Evolutionary conservation across 2,329 filamentous ascomycete species (phyloP), one percentile per base, ranked within the genome.

Genomic region (Exserohilum turcica): DNA sequence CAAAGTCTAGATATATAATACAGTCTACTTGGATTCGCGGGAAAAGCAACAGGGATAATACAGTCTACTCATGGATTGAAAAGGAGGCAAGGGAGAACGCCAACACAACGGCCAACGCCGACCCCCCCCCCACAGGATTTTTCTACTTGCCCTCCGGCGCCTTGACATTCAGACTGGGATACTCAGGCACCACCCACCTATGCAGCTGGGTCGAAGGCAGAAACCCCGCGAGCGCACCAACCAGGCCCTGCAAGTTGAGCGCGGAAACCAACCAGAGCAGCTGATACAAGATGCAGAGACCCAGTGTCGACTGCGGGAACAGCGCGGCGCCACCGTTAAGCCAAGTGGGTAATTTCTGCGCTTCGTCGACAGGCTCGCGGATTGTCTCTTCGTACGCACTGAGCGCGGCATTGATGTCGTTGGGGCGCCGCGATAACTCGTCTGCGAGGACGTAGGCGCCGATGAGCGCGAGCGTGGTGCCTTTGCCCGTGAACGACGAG

Each of bases 361-460:
- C 52, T 38, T 66, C 60, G 6, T 62, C 43, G 12, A 71, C 40
- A 3, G 60, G 59, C 24, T 54, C 51, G 24, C 52, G 48, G 44
- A 68, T 57, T n/a, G 33, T 43, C 21, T 58, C 18, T 5, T 69
- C 47, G 31, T 71, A 71, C 6, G 52, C 46, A n/a, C 61, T 43
- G 8, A 72, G 48, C 19, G 67, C 67, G 0, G 45, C 48, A 1
- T 46, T 50, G 0, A 71, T 49, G 27, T 66, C 48, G 8, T 47
- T 36, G 1, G 47, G 32, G 10, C 55, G 35, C 28, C 45, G 47
- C 5, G 56, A 51, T 2, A 76, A 28, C 46, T 77, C 74, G 1
- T 72, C 74, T 1, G 75, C 73, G n/a, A 78, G 52, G 0, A 74
- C 56, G 40, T 76, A 78, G 0, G 69, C 70, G 0, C 76, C 76